Evolutionary conservation across 805 yeast genomes (phyloP).

Genomic region (Torulaspora franciscae): DNA sequence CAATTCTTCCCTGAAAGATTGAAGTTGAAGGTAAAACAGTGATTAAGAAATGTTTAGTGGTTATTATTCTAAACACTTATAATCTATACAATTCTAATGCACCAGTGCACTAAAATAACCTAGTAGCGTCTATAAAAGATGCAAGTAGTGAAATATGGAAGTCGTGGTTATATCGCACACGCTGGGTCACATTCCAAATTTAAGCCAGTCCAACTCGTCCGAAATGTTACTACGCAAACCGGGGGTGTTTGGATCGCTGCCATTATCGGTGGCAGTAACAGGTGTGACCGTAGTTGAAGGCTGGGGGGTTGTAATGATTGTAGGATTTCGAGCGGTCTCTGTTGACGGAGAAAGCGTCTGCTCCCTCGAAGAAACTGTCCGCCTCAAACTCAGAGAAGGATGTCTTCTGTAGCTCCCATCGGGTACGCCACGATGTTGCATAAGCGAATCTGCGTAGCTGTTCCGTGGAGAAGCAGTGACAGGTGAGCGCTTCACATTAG

Average conservation of each 20-base stretch:
- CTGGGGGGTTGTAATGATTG: slow-evolving; percentile 13
- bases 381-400: slow-evolving; percentile 10
- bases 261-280: slow-evolving; percentile 13
- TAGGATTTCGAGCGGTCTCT: slow-evolving; percentile 8
- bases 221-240: slow-evolving; percentile 16
- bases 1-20: background rate
- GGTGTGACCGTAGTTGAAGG: slow-evolving; percentile 15
- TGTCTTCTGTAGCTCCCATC: slow-evolving; percentile 13
- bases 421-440: slow-evolving; percentile 25
- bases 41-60: background rate
- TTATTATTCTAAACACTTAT: slow-evolving; percentile 3
- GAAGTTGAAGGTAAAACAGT: background rate
- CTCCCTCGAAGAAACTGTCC: slow-evolving; percentile 10
- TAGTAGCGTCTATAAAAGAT: slow-evolving; percentile 3
- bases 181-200: slow-evolving; percentile 30
- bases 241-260: slow-evolving; percentile 4
- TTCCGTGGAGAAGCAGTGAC: slow-evolving; percentile 26
- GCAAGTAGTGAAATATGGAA: background rate
- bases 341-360: slow-evolving; percentile 8
- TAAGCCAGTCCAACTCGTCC: slow-evolving; percentile 37
- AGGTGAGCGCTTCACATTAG: slow-evolving; percentile 11
- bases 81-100: slow-evolving; percentile 19
- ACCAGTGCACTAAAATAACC: slow-evolving; percentile 11
- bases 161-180: background rate
- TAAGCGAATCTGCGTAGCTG: slow-evolving; percentile 25